phyloP scores from a whole-genome alignment of 768 basidiomycete genomes.

The Psilocybe subaeruginosa region DNA sequence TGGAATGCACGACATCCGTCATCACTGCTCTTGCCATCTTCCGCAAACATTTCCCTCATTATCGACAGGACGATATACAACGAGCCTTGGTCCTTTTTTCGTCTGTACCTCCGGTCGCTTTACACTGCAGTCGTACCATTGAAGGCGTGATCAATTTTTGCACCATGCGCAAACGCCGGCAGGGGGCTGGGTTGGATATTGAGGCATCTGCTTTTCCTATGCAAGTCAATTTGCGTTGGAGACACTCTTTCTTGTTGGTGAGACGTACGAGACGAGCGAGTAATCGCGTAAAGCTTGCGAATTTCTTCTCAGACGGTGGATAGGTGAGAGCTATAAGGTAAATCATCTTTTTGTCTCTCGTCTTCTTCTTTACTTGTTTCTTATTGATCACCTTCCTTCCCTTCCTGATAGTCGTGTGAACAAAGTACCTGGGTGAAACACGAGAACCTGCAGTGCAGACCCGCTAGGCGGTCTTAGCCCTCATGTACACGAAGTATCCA shows the following conservation, averaged over 20 bases:
- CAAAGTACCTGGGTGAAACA: slow-evolving; percentile 80
- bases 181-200: slow-evolving; percentile 94
- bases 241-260: slow-evolving; percentile 85
- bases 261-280: slow-evolving; percentile 80
- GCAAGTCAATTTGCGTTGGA: slow-evolving; percentile 97
- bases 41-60: slow-evolving; percentile 75
- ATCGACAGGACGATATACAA: slow-evolving; percentile 80
- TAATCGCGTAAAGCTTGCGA: slow-evolving; percentile 75
- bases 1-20: slow-evolving; percentile 96
- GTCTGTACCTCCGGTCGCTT: neutral
- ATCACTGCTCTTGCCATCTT: slow-evolving; percentile 91
- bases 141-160: slow-evolving; percentile 77
- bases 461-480: slow-evolving; percentile 88
- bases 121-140: slow-evolving; percentile 57
- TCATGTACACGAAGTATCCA: slow-evolving; percentile 91
- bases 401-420: slow-evolving; percentile 73
- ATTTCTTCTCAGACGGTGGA: slow-evolving; percentile 89
- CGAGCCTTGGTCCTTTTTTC: slow-evolving; percentile 35
- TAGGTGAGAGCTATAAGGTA: slow-evolving; percentile 99
- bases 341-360: neutral
- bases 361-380: too few relatives aligned
- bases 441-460: slow-evolving; percentile 88
- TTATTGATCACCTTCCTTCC: too few relatives aligned
- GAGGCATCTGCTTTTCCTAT: slow-evolving; percentile 99
- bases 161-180: slow-evolving; percentile 79